These are phyloP conservation scores for Dactylonectria estremocensis DNA, from an alignment of 2,329 filamentous ascomycete genomes.

Conservation along the genomic window DNA sequence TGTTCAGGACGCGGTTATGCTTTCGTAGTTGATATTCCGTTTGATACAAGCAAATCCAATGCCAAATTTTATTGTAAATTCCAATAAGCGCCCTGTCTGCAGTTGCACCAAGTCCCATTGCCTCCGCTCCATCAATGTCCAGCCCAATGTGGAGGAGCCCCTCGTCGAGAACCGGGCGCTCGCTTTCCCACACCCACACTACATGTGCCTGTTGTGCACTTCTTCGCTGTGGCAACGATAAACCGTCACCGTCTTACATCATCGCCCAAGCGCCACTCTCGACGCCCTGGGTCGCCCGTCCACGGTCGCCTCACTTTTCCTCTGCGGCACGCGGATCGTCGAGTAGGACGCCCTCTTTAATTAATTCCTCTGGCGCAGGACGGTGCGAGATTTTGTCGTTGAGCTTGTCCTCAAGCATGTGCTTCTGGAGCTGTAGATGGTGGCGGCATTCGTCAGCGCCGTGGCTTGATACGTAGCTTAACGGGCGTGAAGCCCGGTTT, in stretches of 20 bases:
- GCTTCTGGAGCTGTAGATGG: constrained; percentile 76
- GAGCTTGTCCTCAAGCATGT: constrained; percentile 88
- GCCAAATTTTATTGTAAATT: constrained; percentile 1
- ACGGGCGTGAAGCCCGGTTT: constrained; percentile 1
- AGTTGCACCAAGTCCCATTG: constrained; percentile 6
- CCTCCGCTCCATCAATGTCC: constrained; percentile 9
- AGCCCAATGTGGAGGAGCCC: constrained; percentile 7
- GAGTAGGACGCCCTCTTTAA: constrained; percentile 85
- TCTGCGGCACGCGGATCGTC: constrained; percentile 74
- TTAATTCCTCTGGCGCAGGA: constrained; percentile 81
- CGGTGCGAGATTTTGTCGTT: constrained; percentile 89
- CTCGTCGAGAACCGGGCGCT: not conserved
- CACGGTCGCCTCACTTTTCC: constrained; percentile 74
- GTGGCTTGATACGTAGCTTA: constrained; percentile 16
- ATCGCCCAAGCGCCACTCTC: constrained; percentile 67
- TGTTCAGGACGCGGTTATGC: not conserved
- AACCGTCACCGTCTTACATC: constrained; percentile 42
- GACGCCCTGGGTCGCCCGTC: constrained; percentile 73
- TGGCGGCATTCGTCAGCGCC: constrained; percentile 29
- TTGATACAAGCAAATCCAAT: not conserved
- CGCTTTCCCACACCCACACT: not conserved
- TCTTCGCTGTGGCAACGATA: not conserved
- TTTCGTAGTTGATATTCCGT: constrained; percentile 24
- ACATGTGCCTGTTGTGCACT: not conserved
- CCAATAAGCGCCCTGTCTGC: constrained; percentile 1